Conservation (phyloP, 164 flowering plant genomes). For the Echeveria elegans region DNA sequence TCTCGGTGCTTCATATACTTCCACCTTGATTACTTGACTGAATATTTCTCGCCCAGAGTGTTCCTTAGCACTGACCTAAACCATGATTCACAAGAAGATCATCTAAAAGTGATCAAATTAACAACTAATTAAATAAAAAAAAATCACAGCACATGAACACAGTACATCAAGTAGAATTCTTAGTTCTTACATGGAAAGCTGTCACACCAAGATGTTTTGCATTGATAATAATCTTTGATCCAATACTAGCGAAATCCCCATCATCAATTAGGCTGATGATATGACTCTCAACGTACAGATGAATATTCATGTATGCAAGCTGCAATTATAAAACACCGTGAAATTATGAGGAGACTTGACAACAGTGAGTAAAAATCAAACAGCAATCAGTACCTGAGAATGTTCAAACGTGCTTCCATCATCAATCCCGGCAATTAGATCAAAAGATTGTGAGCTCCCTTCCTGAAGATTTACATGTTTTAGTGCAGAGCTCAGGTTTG, state of each 20-base stretch:
- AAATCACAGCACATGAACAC: background rate
- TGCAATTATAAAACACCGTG: slow-evolving; percentile 21
- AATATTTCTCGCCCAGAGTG: slow-evolving; percentile 65
- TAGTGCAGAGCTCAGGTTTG: background rate
- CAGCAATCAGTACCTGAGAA: slow-evolving; percentile 55
- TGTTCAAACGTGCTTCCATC: slow-evolving; percentile 68
- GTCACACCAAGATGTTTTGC: slow-evolving; percentile 65
- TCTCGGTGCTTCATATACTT: slow-evolving; percentile 74
- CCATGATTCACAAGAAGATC: slow-evolving; percentile 11
- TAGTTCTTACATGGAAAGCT: slow-evolving; percentile 58
- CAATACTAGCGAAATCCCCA: slow-evolving; percentile 20
- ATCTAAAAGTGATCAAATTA: background rate
- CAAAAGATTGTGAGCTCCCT: slow-evolving; percentile 41
- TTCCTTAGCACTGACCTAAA: slow-evolving; percentile 63
- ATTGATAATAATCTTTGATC: slow-evolving; percentile 38
- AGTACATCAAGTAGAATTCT: background rate
- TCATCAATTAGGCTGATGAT: slow-evolving; percentile 43
- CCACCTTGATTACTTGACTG: slow-evolving; percentile 60
- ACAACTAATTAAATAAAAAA: background rate
- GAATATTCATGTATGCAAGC: slow-evolving; percentile 71
- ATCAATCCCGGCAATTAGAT: slow-evolving; percentile 50
- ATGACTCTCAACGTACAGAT: slow-evolving; percentile 56
- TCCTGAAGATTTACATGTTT: slow-evolving; percentile 46
- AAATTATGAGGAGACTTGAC: background rate
- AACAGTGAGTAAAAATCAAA: background rate